phyloP scores from a whole-genome alignment of 192 early-diverging fungal species.

The Coemansia sp. region DNA sequence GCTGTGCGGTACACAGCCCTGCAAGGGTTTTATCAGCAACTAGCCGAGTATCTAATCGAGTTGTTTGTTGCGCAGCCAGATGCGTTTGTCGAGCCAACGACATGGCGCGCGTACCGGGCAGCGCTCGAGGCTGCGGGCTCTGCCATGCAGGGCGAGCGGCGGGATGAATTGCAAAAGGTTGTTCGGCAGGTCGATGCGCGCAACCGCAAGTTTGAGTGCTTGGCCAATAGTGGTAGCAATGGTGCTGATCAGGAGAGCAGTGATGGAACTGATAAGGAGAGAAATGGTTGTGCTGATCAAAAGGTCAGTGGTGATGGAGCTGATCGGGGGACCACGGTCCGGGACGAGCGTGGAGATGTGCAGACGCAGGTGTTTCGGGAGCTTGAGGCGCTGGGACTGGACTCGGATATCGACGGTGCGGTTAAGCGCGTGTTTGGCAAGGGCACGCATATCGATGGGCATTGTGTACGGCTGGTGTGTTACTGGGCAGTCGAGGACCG shows the following conservation, averaged over 20 bases:
- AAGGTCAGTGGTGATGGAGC: too few species aligned
- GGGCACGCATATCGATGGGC: background rate
- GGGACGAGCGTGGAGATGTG: background rate
- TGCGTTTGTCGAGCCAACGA: slow-evolving; percentile 52
- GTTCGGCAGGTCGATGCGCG: slow-evolving; percentile 25
- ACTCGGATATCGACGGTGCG: background rate
- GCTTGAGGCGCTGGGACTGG: background rate
- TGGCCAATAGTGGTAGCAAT: background rate
- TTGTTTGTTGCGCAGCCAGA: slow-evolving; percentile 42
- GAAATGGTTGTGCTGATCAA: too few species aligned
- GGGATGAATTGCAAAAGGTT: background rate
- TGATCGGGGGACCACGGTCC: too few species aligned
- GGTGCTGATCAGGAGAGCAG: background rate
- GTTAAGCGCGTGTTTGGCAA: slow-evolving; percentile 3
- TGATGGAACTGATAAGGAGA: too few species aligned
- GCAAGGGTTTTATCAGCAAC: slow-evolving; percentile 3
- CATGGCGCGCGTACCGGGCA: slow-evolving; percentile 28
- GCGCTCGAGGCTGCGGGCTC: slow-evolving; percentile 14
- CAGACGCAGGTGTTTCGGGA: background rate
- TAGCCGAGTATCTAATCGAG: slow-evolving; percentile 18
- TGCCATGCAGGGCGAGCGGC: background rate
- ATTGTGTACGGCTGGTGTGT: slow-evolving; percentile 28
- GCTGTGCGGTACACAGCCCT: slow-evolving; percentile 24
- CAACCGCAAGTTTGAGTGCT: slow-evolving; percentile 22
- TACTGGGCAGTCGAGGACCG: slow-evolving; percentile 39